Conservation (phyloP, 805 yeast species). For the Osmozyma mogii region DNA sequence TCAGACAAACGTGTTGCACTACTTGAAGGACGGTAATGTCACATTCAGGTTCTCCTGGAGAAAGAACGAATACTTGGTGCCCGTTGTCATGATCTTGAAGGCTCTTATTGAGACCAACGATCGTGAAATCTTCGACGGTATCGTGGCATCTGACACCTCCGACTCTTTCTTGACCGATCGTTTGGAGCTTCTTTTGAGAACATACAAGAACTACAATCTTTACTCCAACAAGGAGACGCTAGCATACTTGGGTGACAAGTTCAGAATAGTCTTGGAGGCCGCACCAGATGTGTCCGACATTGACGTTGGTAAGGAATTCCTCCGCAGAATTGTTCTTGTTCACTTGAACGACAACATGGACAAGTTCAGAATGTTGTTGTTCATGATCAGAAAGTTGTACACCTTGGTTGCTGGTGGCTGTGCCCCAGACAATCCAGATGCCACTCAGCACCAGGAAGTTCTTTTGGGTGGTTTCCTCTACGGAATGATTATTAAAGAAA, state of each 20-base stretch:
- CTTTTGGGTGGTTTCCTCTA: slow-evolving; percentile 91
- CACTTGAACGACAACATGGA: slow-evolving; percentile 70
- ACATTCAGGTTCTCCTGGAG: slow-evolving; percentile 97
- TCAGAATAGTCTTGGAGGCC: slow-evolving; percentile 87
- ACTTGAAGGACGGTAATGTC: slow-evolving; percentile 90
- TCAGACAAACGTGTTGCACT: slow-evolving; percentile 95
- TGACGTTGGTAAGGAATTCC: slow-evolving; percentile 83
- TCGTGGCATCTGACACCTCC: slow-evolving; percentile 78
- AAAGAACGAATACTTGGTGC: slow-evolving; percentile 89
- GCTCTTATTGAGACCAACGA: slow-evolving; percentile 88
- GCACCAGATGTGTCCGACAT: slow-evolving; percentile 81
- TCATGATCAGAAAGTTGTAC: slow-evolving; percentile 93
- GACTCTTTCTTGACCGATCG: slow-evolving; percentile 97
- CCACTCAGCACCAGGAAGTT: slow-evolving; percentile 97
- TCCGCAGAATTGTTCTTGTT: slow-evolving; percentile 79
- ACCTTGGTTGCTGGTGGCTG: slow-evolving; percentile 96
- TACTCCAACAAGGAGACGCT: slow-evolving; percentile 82
- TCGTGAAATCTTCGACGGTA: slow-evolving; percentile 92
- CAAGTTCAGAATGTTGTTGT: slow-evolving; percentile 79
- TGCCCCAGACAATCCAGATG: slow-evolving; percentile 96
- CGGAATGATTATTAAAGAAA: slow-evolving; percentile 95
- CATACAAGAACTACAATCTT: slow-evolving; percentile 74
- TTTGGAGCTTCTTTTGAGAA: slow-evolving; percentile 83
- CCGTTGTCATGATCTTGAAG: slow-evolving; percentile 86
- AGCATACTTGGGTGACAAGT: slow-evolving; percentile 91